Base-by-base conservation (phyloP, 176 grass and related monocot genomes). In the Ensete ventricosum region DNA sequence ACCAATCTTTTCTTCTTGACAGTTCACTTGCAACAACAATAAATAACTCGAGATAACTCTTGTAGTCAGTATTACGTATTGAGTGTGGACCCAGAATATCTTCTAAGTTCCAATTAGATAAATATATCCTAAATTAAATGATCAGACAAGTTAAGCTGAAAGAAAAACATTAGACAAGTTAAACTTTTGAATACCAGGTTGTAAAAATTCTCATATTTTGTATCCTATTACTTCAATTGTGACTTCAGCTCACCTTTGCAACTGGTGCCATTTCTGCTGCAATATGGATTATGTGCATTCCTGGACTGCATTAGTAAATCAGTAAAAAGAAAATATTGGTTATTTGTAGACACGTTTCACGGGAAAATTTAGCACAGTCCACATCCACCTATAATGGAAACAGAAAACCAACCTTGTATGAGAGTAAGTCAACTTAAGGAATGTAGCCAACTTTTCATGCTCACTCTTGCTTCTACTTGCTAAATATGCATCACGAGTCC, bases 181-280 rank as follows among this genome's bases (percentile, higher is more conserved):
- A 51, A 51, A 70, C 19, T 70, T 21, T 43, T 2, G 29, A 51
- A 20, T 51, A 50, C 20, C 20, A 70, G 9, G 10, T 14, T 70
- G 9, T 2, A 49, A n/a, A n/a, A 21, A 16, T 50, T 48, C 43
- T 21, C 17, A 51, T 21, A 52, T 0, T 50, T 6, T 67, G 12
- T 62, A 62, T 3, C 63, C 16, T 5, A 5, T 49, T 50, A 55
- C 5, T 13, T 52, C 52, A 83, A 73, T 57, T 84, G 50, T 8
- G 81, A 3, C 21, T 64, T 74, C 76, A 14, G 23, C 81, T 77
- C 80, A 98, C 94, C 88, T 98, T 98, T 70, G 90, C 94, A 20
- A 98, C 82, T 71, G 94, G 94, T 59, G 94, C 94, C 94, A 98
- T 98, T 84, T 98, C 94, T 85, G 94, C 90, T 75, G 94, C 94